phyloP scores from a whole-genome alignment of 345 rosid species.

The Ceriops tagal region DNA sequence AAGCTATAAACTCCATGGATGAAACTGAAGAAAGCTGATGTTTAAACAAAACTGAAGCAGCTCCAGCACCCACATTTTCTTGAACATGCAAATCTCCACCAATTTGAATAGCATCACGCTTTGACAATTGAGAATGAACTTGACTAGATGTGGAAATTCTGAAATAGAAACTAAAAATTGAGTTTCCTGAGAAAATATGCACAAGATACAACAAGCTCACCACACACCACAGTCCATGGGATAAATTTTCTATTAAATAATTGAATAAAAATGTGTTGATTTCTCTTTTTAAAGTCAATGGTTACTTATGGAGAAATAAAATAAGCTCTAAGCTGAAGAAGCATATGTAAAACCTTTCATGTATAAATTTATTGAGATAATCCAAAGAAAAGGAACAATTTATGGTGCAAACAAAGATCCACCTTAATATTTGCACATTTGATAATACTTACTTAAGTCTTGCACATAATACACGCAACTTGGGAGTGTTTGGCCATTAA shows the following conservation, averaged over 20 bases:
- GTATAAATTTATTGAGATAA: neutral
- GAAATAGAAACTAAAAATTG: conserved; percentile 25
- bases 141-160: conserved; percentile 90
- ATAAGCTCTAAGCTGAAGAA: no score
- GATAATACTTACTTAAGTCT: neutral
- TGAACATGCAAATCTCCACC: conserved; percentile 77
- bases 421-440: neutral
- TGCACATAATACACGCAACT: neutral
- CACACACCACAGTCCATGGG: neutral
- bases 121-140: conserved; percentile 80
- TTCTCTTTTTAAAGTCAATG: no score
- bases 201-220: neutral
- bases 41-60: conserved; percentile 60
- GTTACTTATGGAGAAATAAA: no score
- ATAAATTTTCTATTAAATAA: neutral
- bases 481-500: conserved; percentile 2
- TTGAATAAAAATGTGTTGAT: neutral
- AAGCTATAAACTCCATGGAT: conserved; percentile 69
- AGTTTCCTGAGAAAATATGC: conserved; percentile 11
- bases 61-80: conserved; percentile 65
- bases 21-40: conserved; percentile 75
- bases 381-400: neutral
- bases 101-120: conserved; percentile 55
- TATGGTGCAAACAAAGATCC: neutral
- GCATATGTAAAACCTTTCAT: neutral